phyloP scores from a whole-genome alignment of 202 grass and related monocot species.

The Elaeis oleifera region DNA sequence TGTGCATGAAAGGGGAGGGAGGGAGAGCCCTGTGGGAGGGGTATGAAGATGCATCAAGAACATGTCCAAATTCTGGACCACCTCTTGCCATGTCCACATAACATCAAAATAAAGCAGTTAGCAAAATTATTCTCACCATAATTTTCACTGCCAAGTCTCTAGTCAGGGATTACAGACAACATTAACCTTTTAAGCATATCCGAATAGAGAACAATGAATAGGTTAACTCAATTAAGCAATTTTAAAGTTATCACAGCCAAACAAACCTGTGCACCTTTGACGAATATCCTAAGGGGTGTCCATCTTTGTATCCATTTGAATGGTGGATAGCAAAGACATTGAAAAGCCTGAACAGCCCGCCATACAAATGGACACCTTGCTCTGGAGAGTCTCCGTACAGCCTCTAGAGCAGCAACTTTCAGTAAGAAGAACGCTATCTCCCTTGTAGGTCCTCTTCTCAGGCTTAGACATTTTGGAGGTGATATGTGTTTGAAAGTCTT shows the following conservation, averaged over 20 bases:
- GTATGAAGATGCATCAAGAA: too few species aligned
- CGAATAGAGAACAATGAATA: too few species aligned
- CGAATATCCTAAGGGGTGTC: conserved; percentile 61
- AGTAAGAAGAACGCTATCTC: conserved; percentile 57
- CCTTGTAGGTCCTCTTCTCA: conserved; percentile 32
- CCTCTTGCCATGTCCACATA: too few species aligned
- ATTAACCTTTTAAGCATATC: too few species aligned
- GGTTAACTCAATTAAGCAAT: too few species aligned
- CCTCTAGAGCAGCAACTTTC: conserved; percentile 63
- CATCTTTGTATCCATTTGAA: conserved; percentile 77
- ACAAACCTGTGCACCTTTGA: conserved; percentile 79
- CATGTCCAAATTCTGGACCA: too few species aligned
- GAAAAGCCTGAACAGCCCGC: conserved; percentile 80
- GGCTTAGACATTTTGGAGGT: conserved; percentile 39
- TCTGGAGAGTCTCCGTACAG: conserved; percentile 66
- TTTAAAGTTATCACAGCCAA: background rate
- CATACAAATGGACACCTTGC: conserved; percentile 72
- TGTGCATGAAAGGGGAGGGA: too few species aligned
- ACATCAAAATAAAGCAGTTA: too few species aligned
- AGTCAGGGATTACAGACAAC: too few species aligned
- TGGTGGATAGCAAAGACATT: conserved; percentile 77
- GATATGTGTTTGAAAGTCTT: conserved; percentile 45
- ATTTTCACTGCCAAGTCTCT: too few species aligned
- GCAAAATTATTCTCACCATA: too few species aligned
- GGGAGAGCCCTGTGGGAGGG: too few species aligned